Evolutionary conservation across 2,329 filamentous ascomycete genomes (phyloP), one percentile per base, ranked within the genome.

Genomic region (Talaromyces marneffei): DNA sequence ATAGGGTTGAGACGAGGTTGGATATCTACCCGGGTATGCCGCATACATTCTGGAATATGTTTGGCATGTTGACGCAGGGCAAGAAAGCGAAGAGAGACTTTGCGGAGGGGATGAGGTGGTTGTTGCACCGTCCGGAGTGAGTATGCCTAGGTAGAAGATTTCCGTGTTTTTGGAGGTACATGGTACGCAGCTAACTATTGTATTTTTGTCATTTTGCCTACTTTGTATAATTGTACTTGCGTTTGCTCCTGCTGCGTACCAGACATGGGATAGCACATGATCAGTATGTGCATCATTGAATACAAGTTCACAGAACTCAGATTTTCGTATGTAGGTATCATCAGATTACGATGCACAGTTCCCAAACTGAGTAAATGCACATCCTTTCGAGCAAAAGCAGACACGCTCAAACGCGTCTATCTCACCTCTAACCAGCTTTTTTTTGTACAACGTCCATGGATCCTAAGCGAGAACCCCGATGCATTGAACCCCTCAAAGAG

Each of bases 11-110:
- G 54, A 74, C 72, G 1, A 66, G 65, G 23, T 42, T 71, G 12
- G 64, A 71, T 63, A 20, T 74, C 2, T 75, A 72, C 57, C 68
- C 68, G 8, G 73, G 73, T 10, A 50, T 72, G 27, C 71, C 72
- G 1, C 73, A 75, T 65, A 64, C 63, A 0, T 71, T 71, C 58
- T 72, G 70, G 70, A 60, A 65, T 37, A 61, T 27, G 20, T 61
- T 61, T 58, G 33, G 44, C 4, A 52, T 37, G 53, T 40, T 61
- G 54, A 57, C 23, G 10, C 60, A 61, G 54, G 23, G 42, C 7
- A 53, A 44, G 46, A 61, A 61, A n/a, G 60, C 60, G 3, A 55
- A 29, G 14, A 27, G 8, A 6, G 60, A 61, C 29, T 35, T 61
- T 7, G 60, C 46, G 42, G 46, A 58, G 6, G 54, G 54, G 37